These are phyloP conservation scores for Syzygium oleosum DNA, from an alignment of 345 rosid species.

Conservation along the genomic window DNA sequence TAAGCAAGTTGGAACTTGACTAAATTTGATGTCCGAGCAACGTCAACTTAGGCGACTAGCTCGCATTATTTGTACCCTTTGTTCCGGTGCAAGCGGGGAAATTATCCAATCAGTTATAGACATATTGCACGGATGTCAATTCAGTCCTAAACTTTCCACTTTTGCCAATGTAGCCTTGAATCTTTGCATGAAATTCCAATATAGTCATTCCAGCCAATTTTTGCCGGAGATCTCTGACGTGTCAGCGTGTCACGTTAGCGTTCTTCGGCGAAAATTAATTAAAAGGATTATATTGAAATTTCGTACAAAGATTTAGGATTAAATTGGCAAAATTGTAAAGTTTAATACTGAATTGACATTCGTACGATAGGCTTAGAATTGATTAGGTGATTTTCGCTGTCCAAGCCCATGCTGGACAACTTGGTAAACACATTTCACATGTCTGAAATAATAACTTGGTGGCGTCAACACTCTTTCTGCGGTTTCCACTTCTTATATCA, in stretches of 20 bases:
- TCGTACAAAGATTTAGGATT: not conserved
- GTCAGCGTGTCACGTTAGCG: too few relatives aligned
- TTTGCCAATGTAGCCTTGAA: too few relatives aligned
- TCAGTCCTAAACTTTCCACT: not conserved
- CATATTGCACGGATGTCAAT: not conserved
- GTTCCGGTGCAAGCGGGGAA: not conserved
- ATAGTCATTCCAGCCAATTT: not conserved
- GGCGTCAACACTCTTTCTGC: not conserved
- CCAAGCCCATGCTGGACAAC: not conserved
- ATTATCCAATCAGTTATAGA: not conserved
- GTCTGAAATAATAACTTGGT: not conserved
- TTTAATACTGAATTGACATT: rapidly evolving
- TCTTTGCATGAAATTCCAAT: too few relatives aligned
- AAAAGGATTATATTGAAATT: too few relatives aligned
- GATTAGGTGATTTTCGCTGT: rapidly evolving
- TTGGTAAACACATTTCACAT: not conserved
- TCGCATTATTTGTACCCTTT: not conserved
- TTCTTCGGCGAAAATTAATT: too few relatives aligned
- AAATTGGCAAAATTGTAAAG: rapidly evolving
- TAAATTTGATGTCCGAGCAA: not conserved
- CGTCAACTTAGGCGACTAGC: not conserved
- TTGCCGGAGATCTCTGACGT: rapidly evolving
- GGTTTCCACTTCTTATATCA: not conserved
- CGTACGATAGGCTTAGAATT: rapidly evolving
- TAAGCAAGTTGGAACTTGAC: not conserved